phyloP scores from a whole-genome alignment of 1,284 basidiomycete genomes.

The Veloboletus limbatus region DNA sequence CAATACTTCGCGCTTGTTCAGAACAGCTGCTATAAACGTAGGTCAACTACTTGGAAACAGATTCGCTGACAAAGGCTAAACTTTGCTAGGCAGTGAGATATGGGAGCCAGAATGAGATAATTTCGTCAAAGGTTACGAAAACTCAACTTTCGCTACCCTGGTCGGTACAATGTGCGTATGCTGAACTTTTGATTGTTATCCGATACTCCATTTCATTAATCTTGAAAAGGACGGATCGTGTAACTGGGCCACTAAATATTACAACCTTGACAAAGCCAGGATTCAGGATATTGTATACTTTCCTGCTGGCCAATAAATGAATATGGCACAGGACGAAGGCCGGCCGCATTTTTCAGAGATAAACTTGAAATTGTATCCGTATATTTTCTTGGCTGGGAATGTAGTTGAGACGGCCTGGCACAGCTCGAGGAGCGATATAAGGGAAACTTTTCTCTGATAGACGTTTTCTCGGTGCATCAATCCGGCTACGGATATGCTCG shows the following conservation, averaged over 20 bases:
- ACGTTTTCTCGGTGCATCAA: slow-evolving; percentile 47
- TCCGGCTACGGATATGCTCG: background rate
- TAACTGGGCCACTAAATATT: slow-evolving; percentile 47
- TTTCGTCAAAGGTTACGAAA: slow-evolving; percentile 65
- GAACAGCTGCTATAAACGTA: slow-evolving; percentile 51
- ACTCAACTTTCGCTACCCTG: slow-evolving; percentile 69
- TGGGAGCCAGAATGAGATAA: slow-evolving; percentile 78
- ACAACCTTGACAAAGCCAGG: slow-evolving; percentile 47
- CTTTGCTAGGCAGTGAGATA: slow-evolving; percentile 57
- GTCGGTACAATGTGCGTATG: slow-evolving; percentile 64
- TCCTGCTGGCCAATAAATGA: slow-evolving; percentile 36
- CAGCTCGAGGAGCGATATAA: slow-evolving; percentile 73
- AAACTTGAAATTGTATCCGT: slow-evolving; percentile 61
- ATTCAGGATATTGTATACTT: slow-evolving; percentile 54
- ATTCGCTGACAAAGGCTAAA: slow-evolving; percentile 12
- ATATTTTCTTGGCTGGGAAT: background rate
- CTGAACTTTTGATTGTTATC: background rate
- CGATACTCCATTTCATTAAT: slow-evolving; percentile 3
- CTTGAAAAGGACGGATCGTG: slow-evolving; percentile 34
- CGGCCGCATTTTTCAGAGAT: slow-evolving; percentile 47
- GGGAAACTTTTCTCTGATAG: slow-evolving; percentile 59
- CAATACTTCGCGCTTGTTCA: slow-evolving; percentile 78
- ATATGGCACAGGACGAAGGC: slow-evolving; percentile 36
- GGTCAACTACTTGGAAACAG: slow-evolving; percentile 13
- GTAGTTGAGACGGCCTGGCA: slow-evolving; percentile 19